Percentiles rank a stretch among this genome's conserved stretches.
phyloP scores from a whole-genome alignment of 805 yeast genomes.

The Pichia ethanolica region DNA sequence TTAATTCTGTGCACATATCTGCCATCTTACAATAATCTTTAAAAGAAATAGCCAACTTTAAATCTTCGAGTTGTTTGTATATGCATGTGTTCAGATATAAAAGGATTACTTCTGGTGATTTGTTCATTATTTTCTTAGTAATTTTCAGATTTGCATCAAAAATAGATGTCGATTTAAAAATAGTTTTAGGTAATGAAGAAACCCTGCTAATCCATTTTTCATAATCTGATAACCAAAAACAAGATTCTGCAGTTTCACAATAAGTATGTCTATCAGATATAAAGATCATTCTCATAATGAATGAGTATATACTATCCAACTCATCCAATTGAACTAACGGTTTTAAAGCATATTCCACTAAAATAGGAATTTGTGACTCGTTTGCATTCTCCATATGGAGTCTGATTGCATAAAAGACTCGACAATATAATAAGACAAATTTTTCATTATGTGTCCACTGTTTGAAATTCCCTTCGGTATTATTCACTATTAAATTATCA shows the following conservation, averaged over 20 bases:
- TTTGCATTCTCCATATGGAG: slow-evolving; percentile 3
- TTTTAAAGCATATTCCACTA: background rate
- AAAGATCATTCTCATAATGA: slow-evolving; percentile 1
- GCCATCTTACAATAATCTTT: background rate
- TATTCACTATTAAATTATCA: background rate
- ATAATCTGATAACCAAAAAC: slow-evolving; percentile 8
- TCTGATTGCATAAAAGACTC: slow-evolving; percentile 7
- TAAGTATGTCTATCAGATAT: background rate
- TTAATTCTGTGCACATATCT: background rate
- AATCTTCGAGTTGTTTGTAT: background rate
- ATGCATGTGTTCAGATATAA: background rate
- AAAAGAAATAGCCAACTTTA: background rate
- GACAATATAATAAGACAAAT: slow-evolving; percentile 7
- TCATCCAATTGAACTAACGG: slow-evolving; percentile 3
- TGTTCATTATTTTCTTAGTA: background rate
- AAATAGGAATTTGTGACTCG: background rate
- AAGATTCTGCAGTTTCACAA: background rate
- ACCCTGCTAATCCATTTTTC: slow-evolving; percentile 7
- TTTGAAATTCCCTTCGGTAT: background rate
- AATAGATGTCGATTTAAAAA: background rate
- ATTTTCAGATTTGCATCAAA: background rate
- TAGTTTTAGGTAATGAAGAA: slow-evolving; percentile 3
- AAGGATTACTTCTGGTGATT: background rate
- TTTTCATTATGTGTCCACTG: slow-evolving; percentile 3
- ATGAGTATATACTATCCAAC: background rate